Evolutionary conservation across 805 yeast genomes (phyloP), one percentile per base, ranked within the genome.

Genomic region (Cyberlindnera suaveolens): DNA sequence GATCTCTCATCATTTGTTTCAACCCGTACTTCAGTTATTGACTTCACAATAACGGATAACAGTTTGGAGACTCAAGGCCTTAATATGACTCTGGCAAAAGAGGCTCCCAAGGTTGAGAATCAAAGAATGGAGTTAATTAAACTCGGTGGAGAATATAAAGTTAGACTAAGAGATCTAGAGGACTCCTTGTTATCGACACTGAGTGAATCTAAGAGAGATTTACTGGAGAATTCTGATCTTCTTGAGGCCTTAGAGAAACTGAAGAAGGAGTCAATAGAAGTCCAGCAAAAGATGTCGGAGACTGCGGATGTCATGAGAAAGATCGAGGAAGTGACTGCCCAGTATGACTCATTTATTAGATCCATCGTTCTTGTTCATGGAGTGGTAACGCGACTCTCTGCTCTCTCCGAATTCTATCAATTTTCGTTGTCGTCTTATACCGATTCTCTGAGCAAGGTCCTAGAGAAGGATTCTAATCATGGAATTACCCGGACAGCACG

Each of bases 21-120:
- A 13, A 69, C 89, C 14, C 66, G 93, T 44, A 75, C 85, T 10
- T 67, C 80, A 3, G 55, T 80, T 10, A 67, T 86, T 16, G 86
- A 87, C 60, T 91, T 82, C 60, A 72, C 89, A 0, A 66, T 85
- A n/a, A 84, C 96, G 1, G 68, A 74, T 34, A 75, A 79, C 37
- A 80, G 82, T 37, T 63, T 90, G 39, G 81, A 83, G 45, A 70
- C 73, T 26, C 82, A 82, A 49, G 69, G 85, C 0, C 62, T 86
- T 44, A 77, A 82, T 47, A 60, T 72, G 40, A 66, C 85, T 0
- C 62, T 91, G 33, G 60, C 66, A 27, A 61, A 65, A 10, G 75
- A 77, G 46, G 67, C 72, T 23, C 96, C 96, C 0, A 91, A 82
- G 8, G 60, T 86, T 7, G 88, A 84, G 41, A 50, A 53, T 5